phyloP scores from a whole-genome alignment of 163 green algal genomes.

The Chlamydomonas reinhardtii region DNA sequence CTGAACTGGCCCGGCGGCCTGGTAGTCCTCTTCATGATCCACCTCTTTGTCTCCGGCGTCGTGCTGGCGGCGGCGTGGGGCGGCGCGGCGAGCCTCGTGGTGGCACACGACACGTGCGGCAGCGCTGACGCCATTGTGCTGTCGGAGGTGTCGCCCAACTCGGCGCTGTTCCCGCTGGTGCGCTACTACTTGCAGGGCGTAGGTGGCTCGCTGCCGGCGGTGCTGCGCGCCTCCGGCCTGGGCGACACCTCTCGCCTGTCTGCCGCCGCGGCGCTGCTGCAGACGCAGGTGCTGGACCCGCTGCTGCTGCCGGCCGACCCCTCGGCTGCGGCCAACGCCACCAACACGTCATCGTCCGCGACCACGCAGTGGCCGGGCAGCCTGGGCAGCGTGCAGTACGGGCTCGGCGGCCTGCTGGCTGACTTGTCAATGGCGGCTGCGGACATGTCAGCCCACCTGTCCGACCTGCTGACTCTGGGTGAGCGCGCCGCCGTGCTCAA shows the following conservation, averaged over 20 bases:
- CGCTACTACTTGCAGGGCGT: constrained; percentile 46
- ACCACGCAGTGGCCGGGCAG: neutral
- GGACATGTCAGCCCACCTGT: neutral
- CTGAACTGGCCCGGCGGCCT: constrained; percentile 36
- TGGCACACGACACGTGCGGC: neutral
- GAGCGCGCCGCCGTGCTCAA: neutral
- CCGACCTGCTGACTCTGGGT: neutral
- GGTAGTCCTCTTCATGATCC: neutral
- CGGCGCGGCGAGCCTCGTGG: neutral
- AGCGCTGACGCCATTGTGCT: constrained; percentile 14
- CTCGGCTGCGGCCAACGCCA: neutral
- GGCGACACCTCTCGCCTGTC: constrained; percentile 16
- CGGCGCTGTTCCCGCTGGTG: constrained; percentile 22
- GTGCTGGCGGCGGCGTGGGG: constrained; percentile 19
- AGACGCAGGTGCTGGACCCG: neutral
- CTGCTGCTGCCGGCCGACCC: constrained; percentile 3
- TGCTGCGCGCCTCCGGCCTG: constrained; percentile 27
- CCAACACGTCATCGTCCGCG: neutral
- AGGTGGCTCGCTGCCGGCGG: neutral
- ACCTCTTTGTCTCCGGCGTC: neutral
- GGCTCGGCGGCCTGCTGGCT: neutral
- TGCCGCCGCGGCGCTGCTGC: neutral
- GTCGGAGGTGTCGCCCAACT: neutral
- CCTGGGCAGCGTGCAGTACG: constrained; percentile 10
- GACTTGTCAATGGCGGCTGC: neutral